Conservation (phyloP, 1,139 yeast genomes). For the Debaryomycetaceae sp. region DNA sequence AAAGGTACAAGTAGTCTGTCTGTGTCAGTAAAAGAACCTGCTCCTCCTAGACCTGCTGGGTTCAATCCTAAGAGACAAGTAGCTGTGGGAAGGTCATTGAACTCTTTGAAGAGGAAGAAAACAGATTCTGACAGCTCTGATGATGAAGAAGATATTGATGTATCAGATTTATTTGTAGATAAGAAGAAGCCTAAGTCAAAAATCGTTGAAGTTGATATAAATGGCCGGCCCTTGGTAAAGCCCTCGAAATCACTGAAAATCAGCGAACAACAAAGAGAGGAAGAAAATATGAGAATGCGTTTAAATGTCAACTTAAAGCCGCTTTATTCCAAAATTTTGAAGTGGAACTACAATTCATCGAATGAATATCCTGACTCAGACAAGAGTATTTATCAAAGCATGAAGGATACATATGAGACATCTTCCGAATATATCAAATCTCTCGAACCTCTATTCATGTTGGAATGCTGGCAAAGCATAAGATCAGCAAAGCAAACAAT, state of each 20-base stretch:
- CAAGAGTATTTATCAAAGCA: conserved; percentile 32
- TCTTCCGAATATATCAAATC: conserved; percentile 62
- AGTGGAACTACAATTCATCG: conserved; percentile 70
- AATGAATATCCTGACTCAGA: conserved; percentile 58
- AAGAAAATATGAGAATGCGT: conserved; percentile 75
- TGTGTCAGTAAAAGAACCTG: conserved; percentile 44
- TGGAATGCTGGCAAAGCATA: conserved; percentile 94
- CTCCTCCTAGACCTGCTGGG: conserved; percentile 82
- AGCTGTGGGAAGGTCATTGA: conserved; percentile 38
- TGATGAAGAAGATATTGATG: conserved; percentile 36
- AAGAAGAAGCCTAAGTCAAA: conserved; percentile 31
- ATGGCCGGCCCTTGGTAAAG: conserved; percentile 31
- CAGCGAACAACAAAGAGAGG: conserved; percentile 56
- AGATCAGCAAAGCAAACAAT: conserved; percentile 67
- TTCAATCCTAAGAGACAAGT: conserved; percentile 49
- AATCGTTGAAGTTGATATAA: conserved; percentile 36
- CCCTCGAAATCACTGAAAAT: conserved; percentile 13
- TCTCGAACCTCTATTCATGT: conserved; percentile 75
- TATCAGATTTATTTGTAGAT: conserved; percentile 42
- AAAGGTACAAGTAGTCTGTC: conserved; percentile 11
- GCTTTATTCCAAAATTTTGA: conserved; percentile 62
- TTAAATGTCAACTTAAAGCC: conserved; percentile 77
- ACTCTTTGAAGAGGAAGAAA: conserved; percentile 27
- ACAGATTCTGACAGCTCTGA: conserved; percentile 34
- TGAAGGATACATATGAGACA: conserved; percentile 47